These are phyloP conservation scores for Candida tibetensis DNA, from an alignment of 805 yeast genomes.

Conservation along the genomic window DNA sequence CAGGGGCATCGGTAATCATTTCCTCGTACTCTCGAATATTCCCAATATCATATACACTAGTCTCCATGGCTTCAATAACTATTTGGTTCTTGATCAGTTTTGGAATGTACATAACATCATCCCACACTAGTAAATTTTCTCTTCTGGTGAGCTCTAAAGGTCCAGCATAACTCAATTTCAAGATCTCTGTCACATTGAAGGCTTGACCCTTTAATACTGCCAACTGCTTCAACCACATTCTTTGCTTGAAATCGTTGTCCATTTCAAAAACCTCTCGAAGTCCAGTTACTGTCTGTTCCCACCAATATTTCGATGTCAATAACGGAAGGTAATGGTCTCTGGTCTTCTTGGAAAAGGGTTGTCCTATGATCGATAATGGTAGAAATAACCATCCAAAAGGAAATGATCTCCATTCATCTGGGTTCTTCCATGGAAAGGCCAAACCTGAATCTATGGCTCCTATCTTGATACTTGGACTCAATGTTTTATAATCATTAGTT, in stretches of 20 bases:
- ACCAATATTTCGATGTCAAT: slow-evolving; percentile 62
- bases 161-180: slow-evolving; percentile 56
- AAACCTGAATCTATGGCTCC: slow-evolving; percentile 79
- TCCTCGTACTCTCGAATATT: not conserved
- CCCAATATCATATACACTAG: slow-evolving; percentile 20
- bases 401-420: slow-evolving; percentile 77
- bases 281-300: slow-evolving; percentile 56
- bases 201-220: slow-evolving; percentile 77
- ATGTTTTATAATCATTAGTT: slow-evolving; percentile 7
- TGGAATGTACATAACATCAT: slow-evolving; percentile 61
- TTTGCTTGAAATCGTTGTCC: slow-evolving; percentile 60
- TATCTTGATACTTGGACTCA: slow-evolving; percentile 43
- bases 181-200: slow-evolving; percentile 66
- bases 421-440: slow-evolving; percentile 79
- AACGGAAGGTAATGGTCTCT: slow-evolving; percentile 56
- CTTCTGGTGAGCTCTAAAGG: slow-evolving; percentile 65
- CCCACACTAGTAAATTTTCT: slow-evolving; percentile 55
- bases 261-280: slow-evolving; percentile 49
- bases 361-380: slow-evolving; percentile 62
- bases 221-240: slow-evolving; percentile 67
- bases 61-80: slow-evolving; percentile 41
- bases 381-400: slow-evolving; percentile 77
- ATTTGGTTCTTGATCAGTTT: slow-evolving; percentile 22
- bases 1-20: not conserved
- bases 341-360: slow-evolving; percentile 58